Percentiles rank a stretch among this genome's conserved stretches.
phyloP scores from a whole-genome alignment of 176 grass and related monocot species.

The Tillandsia fasciculata region DNA sequence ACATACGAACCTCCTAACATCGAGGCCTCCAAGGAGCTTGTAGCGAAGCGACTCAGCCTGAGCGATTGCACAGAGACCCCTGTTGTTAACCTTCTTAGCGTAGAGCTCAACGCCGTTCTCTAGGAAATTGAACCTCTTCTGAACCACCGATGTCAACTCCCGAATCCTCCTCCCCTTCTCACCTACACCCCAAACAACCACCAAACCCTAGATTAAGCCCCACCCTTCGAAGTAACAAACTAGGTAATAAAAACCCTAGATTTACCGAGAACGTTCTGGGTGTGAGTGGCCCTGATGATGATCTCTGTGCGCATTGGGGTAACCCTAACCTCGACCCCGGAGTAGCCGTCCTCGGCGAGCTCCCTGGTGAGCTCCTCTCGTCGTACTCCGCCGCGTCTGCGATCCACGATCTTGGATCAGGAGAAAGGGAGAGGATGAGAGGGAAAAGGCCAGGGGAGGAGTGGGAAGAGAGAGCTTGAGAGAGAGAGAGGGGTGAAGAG shows the following conservation, averaged over 20 bases:
- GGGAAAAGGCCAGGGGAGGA: no score
- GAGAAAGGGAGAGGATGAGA: no score
- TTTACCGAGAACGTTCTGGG: conserved; percentile 21
- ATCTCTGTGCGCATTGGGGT: conserved; percentile 24
- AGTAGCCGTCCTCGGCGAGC: conserved; percentile 24
- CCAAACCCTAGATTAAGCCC: neutral
- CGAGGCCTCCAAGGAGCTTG: conserved; percentile 15
- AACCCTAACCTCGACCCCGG: conserved; percentile 17
- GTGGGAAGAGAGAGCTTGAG: no score
- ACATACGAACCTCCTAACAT: neutral
- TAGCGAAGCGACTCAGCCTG: conserved; percentile 3
- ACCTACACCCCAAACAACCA: conserved; percentile 12
- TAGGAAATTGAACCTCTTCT: conserved; percentile 22
- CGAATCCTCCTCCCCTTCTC: conserved; percentile 22
- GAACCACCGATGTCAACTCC: conserved; percentile 20
- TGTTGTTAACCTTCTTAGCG: conserved; percentile 23
- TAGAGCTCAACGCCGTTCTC: conserved; percentile 22
- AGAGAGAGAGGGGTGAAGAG: no score
- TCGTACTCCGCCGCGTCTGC: no score
- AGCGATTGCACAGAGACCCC: conserved; percentile 15
- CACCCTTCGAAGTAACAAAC: neutral
- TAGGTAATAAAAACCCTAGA: no score
- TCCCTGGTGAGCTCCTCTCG: conserved; percentile 19
- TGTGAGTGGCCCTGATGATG: conserved; percentile 19
- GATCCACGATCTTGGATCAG: no score